Evolutionary conservation across 2,329 filamentous ascomycete genomes (phyloP).

Genomic region (Fusarium tupiense): DNA sequence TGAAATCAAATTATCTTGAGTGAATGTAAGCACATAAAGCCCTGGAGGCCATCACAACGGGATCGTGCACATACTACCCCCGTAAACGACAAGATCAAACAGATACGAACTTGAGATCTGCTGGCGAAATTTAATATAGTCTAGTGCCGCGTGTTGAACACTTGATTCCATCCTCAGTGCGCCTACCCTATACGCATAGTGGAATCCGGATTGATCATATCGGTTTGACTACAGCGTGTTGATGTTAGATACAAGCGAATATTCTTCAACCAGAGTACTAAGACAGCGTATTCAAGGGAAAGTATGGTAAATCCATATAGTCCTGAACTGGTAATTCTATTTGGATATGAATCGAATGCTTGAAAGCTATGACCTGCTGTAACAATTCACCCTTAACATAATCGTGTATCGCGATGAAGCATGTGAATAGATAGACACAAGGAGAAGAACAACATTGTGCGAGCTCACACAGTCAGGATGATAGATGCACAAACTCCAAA

Average conservation of each 20-base stretch:
- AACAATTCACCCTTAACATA: not conserved
- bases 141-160: not conserved
- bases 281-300: too few relatives aligned
- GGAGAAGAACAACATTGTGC: too few relatives aligned
- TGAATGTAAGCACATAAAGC: not conserved
- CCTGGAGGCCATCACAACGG: not conserved
- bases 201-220: not conserved
- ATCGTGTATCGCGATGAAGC: not conserved
- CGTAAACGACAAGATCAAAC: not conserved
- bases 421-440: not conserved
- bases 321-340: not conserved
- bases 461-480: not conserved
- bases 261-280: not conserved
- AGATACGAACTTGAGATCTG: not conserved
- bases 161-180: not conserved
- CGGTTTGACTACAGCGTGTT: not conserved
- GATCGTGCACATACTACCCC: too few relatives aligned
- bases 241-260: not conserved
- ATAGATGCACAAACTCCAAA: not conserved
- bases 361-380: not conserved
- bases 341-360: too few relatives aligned
- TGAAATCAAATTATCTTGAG: not conserved
- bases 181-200: not conserved
- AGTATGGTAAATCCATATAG: not conserved
- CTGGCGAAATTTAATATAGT: too few relatives aligned